These are phyloP conservation scores for Clarireedia sp. DNA, from an alignment of 2,329 filamentous ascomycete species.

Conservation along the genomic window DNA sequence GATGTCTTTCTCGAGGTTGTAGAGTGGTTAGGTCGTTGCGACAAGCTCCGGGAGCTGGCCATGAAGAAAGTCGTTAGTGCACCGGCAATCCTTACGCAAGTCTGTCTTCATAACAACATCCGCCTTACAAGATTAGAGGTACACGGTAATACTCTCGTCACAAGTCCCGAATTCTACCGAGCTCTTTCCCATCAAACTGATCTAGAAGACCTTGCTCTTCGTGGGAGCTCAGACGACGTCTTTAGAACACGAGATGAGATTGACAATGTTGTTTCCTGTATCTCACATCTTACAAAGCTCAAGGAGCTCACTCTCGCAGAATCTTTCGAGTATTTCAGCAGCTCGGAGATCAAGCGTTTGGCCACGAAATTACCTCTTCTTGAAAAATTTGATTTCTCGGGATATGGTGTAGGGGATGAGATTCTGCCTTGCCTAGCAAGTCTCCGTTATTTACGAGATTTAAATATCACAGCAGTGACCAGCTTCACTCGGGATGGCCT, in stretches of 20 bases:
- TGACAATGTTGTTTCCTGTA: conserved; percentile 40
- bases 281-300: conserved; percentile 45
- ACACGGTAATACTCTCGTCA: conserved; percentile 39
- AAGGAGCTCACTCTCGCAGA: conserved; percentile 44
- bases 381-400: conserved; percentile 49
- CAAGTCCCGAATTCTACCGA: conserved; percentile 44
- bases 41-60: conserved; percentile 40
- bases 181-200: conserved; percentile 42
- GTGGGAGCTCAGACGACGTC: conserved; percentile 39
- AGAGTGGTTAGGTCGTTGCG: conserved; percentile 48
- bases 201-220: conserved; percentile 39
- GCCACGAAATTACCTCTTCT: conserved; percentile 35
- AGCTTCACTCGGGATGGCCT: conserved; percentile 46
- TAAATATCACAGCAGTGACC: conserved; percentile 48
- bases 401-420: conserved; percentile 44
- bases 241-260: conserved; percentile 36
- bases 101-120: conserved; percentile 40
- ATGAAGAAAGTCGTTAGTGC: conserved; percentile 45
- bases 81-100: conserved; percentile 42
- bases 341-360: conserved; percentile 42
- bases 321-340: conserved; percentile 42
- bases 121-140: conserved; percentile 41
- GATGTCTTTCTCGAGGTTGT: conserved; percentile 44
- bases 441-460: conserved; percentile 40
- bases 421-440: conserved; percentile 37